Conservation (phyloP, 257 asterid genomes). For the Paraleonurus japonicus region DNA sequence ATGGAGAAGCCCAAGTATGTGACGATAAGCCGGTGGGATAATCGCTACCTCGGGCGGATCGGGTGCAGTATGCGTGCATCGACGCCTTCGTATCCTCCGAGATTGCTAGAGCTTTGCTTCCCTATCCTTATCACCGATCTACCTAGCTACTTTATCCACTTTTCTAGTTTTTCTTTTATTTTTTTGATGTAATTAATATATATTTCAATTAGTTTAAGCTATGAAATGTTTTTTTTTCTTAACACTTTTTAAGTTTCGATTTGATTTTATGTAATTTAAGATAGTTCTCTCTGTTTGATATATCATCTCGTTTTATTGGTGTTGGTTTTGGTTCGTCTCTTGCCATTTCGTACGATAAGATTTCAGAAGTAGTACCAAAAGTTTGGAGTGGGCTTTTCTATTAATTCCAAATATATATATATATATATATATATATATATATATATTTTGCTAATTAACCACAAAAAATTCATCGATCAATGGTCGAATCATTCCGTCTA, state of each 20-base stretch:
- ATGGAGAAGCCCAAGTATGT: constrained; percentile 26
- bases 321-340: neutral
- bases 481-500: too few species aligned
- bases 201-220: too few species aligned
- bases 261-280: too few species aligned
- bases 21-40: constrained; percentile 35
- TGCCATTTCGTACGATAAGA: neutral
- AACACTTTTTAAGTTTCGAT: neutral
- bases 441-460: neutral
- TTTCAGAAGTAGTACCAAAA: too few species aligned
- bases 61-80: constrained; percentile 31
- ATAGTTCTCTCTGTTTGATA: neutral
- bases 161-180: too few species aligned
- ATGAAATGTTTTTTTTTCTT: too few species aligned
- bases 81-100: constrained; percentile 35
- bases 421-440: too few species aligned
- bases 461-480: too few species aligned
- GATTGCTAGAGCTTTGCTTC: constrained; percentile 6
- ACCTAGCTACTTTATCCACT: too few species aligned
- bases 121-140: neutral
- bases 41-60: constrained; percentile 12
- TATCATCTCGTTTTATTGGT: neutral
- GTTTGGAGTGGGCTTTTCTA: too few species aligned
- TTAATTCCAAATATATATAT: too few species aligned
- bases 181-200: too few species aligned